Evolutionary conservation across 176 grass and related monocot species (phyloP).

Genomic region (Oryza rufipogon): DNA sequence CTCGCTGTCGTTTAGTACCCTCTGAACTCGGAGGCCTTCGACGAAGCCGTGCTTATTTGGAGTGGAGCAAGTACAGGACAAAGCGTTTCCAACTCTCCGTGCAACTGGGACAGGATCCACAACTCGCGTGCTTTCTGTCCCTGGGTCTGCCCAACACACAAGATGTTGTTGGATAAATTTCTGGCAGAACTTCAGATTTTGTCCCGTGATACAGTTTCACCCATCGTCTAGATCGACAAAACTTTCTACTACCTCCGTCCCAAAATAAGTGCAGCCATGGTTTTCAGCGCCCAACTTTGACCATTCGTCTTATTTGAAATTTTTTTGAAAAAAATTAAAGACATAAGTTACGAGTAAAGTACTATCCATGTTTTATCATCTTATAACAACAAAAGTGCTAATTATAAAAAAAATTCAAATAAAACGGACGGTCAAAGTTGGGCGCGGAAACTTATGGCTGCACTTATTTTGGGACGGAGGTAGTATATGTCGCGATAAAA

Average conservation of each 20-base stretch:
- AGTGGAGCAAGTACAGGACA: not conserved
- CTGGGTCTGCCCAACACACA: not conserved
- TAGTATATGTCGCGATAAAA: not conserved
- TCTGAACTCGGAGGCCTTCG: conserved; percentile 22
- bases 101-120: conserved; percentile 37
- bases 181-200: not conserved
- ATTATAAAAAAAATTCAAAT: too few species aligned
- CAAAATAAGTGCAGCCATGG: too few species aligned
- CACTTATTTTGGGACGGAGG: too few species aligned
- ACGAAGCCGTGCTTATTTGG: conserved; percentile 2
- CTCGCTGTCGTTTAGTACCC: not conserved
- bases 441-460: too few species aligned
- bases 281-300: too few species aligned
- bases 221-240: not conserved
- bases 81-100: not conserved
- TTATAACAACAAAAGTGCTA: too few species aligned
- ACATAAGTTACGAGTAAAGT: too few species aligned
- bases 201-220: not conserved
- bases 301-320: too few species aligned
- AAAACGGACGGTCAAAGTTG: too few species aligned
- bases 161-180: conserved; percentile 2
- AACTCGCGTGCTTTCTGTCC: conserved; percentile 20
- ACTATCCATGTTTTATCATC: too few species aligned
- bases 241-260: too few species aligned
- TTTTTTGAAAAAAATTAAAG: too few species aligned